Evolutionary conservation across 2,329 filamentous ascomycete genomes (phyloP), one percentile per base, ranked within the genome.

Genomic region (Neospermospora avenae): DNA sequence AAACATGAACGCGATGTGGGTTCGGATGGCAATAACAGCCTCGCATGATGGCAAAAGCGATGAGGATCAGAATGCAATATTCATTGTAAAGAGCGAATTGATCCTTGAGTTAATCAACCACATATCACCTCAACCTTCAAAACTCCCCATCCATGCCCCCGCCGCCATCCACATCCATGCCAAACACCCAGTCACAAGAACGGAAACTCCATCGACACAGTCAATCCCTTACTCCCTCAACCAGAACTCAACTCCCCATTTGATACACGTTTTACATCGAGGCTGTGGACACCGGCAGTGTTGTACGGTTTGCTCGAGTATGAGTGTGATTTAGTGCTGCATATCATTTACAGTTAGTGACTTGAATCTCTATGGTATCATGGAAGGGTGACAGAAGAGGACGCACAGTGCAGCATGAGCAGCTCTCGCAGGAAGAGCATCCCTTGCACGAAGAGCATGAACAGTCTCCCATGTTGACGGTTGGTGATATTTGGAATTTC

Each of bases 331-430:
- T 45, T 16, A 39, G 37, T 39, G 37, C 28, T 31, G 13, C 2
- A 18, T 14, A 13, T 20, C 7, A 45, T 35, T 51, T 34, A 49
- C 25, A 34, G 46, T 28, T 51, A 16, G 4, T 10, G 39, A 8
- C 7, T 22, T 18, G 18, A 18, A 4, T 18, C n/a, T 22, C 10
- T n/a, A 18, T 42, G 18, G 39, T 7, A n/a, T 42, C 18, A 8
- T 1, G 3, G 14, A 10, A 37, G 18, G 48, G 14, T 31, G 22
- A 18, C 4, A 24, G 48, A 14, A 34, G 18, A 22, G 13, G 5
- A 57, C 41, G 7, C 37, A 55, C 53, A 55, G 53, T 55, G 53
- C 53, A 55, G 53, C 53, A 55, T 16, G 53, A 35, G 53, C 53
- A 55, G 53, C 28, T 45, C 28, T 55, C 53, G 41, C 53, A 55